phyloP scores from a whole-genome alignment of 257 asterid species.

The Leptodermis oblonga region DNA sequence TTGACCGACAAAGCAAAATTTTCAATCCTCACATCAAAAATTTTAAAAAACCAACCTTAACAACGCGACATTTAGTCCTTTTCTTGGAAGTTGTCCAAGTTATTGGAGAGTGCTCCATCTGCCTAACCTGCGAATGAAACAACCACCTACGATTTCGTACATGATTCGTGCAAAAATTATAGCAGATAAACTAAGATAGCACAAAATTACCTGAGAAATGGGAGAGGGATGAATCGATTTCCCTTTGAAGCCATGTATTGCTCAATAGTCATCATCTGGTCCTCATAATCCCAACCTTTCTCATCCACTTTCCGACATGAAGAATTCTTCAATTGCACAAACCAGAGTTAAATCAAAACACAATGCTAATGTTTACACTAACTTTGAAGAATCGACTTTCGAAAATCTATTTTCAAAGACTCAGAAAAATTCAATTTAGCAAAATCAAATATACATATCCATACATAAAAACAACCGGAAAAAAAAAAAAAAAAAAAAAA shows the following conservation, averaged over 20 bases:
- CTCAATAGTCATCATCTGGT: neutral
- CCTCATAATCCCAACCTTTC: neutral
- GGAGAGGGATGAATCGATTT: neutral
- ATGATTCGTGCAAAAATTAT: neutral
- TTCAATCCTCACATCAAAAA: conserved; percentile 8
- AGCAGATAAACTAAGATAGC: neutral
- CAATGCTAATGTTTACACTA: too few relatives aligned
- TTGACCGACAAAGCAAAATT: neutral
- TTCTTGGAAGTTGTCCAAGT: neutral
- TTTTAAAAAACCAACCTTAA: neutral
- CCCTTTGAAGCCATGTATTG: conserved; percentile 3
- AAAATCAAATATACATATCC: too few relatives aligned
- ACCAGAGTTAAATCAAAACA: too few relatives aligned
- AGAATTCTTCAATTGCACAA: neutral
- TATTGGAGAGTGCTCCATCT: neutral
- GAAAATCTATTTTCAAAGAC: too few relatives aligned
- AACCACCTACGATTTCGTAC: neutral
- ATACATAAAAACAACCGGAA: too few relatives aligned
- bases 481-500: too few relatives aligned
- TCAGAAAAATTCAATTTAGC: too few relatives aligned
- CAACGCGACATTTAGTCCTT: neutral
- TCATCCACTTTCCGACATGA: neutral
- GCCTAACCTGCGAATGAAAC: neutral
- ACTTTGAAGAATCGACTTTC: too few relatives aligned
- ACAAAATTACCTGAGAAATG: conserved; percentile 2